Conservation (phyloP, 169 alveolate genomes). For the Cryptosporidium tyzzeri region DNA sequence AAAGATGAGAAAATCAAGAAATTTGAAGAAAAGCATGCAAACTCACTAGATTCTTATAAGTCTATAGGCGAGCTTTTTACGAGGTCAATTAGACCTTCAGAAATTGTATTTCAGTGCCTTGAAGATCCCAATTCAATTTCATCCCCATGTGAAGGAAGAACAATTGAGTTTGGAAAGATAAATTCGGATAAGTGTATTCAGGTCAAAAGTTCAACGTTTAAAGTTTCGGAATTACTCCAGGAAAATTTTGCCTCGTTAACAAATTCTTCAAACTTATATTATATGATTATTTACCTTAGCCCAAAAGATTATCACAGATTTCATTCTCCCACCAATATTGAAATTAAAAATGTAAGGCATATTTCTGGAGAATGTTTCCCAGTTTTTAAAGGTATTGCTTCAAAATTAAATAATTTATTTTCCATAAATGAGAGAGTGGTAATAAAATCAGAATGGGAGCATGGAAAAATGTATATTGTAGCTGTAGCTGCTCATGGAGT, state of each 20-base stretch:
- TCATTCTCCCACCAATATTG: slow-evolving; percentile 88
- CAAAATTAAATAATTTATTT: slow-evolving; percentile 83
- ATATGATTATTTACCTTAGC: slow-evolving; percentile 84
- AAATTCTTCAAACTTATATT: slow-evolving; percentile 65
- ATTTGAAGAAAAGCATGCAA: slow-evolving; percentile 37
- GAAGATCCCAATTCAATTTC: slow-evolving; percentile 26
- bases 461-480: slow-evolving; percentile 85
- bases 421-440: slow-evolving; percentile 90
- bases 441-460: slow-evolving; percentile 86
- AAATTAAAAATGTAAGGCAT: slow-evolving; percentile 85
- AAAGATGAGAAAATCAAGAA: slow-evolving; percentile 18
- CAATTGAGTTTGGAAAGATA: slow-evolving; percentile 80
- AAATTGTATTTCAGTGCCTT: slow-evolving; percentile 19
- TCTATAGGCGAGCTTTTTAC: slow-evolving; percentile 65
- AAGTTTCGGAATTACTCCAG: slow-evolving; percentile 53
- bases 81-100: slow-evolving; percentile 32
- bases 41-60: slow-evolving; percentile 45
- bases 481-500: slow-evolving; percentile 93
- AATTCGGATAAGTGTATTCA: slow-evolving; percentile 77
- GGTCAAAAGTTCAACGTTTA: slow-evolving; percentile 82
- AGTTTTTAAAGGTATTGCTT: slow-evolving; percentile 78
- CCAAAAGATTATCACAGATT: slow-evolving; percentile 93
- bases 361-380: slow-evolving; percentile 87
- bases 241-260: slow-evolving; percentile 77
- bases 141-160: slow-evolving; percentile 87